Conservation (phyloP, 139 green algal species). For the Deuterostichococcus epilithicus region DNA sequence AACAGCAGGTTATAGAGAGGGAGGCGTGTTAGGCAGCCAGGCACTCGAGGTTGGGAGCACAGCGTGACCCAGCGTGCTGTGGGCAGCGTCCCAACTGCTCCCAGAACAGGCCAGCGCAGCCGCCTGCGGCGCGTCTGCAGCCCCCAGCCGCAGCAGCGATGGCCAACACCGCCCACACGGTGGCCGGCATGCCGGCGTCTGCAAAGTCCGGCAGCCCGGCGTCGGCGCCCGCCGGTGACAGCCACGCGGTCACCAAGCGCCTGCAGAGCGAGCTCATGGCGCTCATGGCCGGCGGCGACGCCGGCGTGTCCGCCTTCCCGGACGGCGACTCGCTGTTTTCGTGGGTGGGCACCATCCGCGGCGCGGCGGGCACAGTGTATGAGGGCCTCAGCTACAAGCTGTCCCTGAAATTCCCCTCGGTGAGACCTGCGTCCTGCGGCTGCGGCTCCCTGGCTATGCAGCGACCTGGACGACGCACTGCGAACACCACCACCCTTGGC, state of each 20-base stretch:
- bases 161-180: background rate
- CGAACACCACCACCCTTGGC: no score
- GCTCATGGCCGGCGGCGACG: conserved; percentile 41
- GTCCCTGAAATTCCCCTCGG: conserved; percentile 51
- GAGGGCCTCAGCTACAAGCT: conserved; percentile 69
- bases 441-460: no score
- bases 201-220: background rate
- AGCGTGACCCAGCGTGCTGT: no score
- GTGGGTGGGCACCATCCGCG: conserved; percentile 72
- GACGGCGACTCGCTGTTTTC: conserved; percentile 73
- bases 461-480: conserved; percentile 2
- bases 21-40: no score
- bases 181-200: background rate
- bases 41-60: no score
- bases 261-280: conserved; percentile 62
- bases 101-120: no score
- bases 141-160: background rate
- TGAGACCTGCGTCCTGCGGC: no score
- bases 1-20: no score
- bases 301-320: conserved; percentile 71
- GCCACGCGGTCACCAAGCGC: conserved; percentile 45
- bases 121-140: no score
- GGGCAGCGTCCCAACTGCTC: no score
- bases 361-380: conserved; percentile 57
- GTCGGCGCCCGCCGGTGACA: conserved; percentile 10